Evolutionary conservation across 164 flowering plant species (phyloP), one percentile per base, ranked within the genome.

Genomic region (Vitis labrusca): DNA sequence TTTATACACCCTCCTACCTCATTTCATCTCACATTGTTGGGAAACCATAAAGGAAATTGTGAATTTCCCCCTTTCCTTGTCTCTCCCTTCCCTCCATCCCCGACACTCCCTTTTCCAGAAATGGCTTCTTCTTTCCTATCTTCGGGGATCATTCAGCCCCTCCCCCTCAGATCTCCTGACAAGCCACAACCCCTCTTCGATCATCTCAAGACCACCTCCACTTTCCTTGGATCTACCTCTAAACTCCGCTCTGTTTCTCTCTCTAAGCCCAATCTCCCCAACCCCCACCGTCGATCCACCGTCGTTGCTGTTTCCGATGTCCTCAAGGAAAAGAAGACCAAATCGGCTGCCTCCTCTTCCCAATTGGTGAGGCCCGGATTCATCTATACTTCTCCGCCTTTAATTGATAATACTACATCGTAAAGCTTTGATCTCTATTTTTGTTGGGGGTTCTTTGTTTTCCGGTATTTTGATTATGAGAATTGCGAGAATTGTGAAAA

Each of bases 301-400:
- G 77, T 83, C 48, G 81, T 74, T 10, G 88, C 89, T 10, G 92
- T 84, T 47, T 81, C 87, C 23, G 92, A 90, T 30, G 91, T 82
- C 54, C 86, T 89, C 68, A 88, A 88, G 88, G 87, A 84, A 63
- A 88, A 80, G 83, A 88, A 86, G 78, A 50, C 54, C 76, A 82
- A 84, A 51, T 58, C 87, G 60, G 53, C 50, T 30, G 8, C 85
- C 14, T 60, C 87, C 0, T 9, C 44, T 48, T 54, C 89, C 60
- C 79, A 84, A 79, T 71, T 86, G 87, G 92, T 88, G 81, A 37
- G 44, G 44, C 44, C 6, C 56, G 10, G 4, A 19, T 44, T 9
- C 9, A 16, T 51, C 47, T 49, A 8, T 23, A 15, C 8, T 11
- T 14, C 23, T 15, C 23, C 17, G 44, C 44, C 44, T 37, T 23